phyloP scores from a whole-genome alignment of 768 basidiomycete genomes.

The Termitomyces sp. region DNA sequence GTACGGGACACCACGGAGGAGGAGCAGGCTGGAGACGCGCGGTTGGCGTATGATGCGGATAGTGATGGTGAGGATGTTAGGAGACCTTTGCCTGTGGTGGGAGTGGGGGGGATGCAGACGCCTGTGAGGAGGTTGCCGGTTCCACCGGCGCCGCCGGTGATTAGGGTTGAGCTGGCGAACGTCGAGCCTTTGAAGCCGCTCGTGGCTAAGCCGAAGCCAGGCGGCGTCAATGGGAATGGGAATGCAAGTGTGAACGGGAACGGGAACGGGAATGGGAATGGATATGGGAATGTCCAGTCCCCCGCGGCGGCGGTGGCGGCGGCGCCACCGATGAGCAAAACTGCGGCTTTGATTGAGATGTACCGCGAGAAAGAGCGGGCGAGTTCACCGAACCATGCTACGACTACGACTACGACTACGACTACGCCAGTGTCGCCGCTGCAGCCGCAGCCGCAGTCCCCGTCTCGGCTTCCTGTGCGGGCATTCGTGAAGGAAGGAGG shows the following conservation, averaged over 20 bases:
- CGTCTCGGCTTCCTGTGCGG: conserved; percentile 34
- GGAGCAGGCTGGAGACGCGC: conserved; percentile 25
- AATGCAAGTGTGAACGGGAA: not conserved
- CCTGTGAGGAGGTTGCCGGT: conserved; percentile 14
- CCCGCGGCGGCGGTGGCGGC: too few relatives aligned
- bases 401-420: too few relatives aligned
- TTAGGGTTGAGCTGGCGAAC: conserved; percentile 1
- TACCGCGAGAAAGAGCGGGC: conserved; percentile 70
- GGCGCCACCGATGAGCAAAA: conserved; percentile 53
- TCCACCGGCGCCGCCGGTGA: conserved; percentile 7
- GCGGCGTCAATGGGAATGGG: not conserved
- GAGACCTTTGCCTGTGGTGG: not conserved
- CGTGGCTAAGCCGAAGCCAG: not conserved
- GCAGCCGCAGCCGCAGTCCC: too few relatives aligned
- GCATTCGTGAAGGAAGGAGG: conserved; percentile 18
- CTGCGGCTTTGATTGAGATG: conserved; percentile 80
- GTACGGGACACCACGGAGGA: conserved; percentile 24
- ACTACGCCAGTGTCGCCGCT: too few relatives aligned
- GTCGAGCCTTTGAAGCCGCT: not conserved
- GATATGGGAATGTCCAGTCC: conserved; percentile 11
- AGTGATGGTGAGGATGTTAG: conserved; percentile 26
- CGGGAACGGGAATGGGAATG: not conserved
- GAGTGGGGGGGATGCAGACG: too few relatives aligned
- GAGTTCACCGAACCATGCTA: conserved; percentile 21
- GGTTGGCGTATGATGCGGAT: conserved; percentile 31